Percentiles rank a stretch among this genome's conserved stretches.
phyloP scores from a whole-genome alignment of 1,284 basidiomycete species.

The Trametes hirsuta region DNA sequence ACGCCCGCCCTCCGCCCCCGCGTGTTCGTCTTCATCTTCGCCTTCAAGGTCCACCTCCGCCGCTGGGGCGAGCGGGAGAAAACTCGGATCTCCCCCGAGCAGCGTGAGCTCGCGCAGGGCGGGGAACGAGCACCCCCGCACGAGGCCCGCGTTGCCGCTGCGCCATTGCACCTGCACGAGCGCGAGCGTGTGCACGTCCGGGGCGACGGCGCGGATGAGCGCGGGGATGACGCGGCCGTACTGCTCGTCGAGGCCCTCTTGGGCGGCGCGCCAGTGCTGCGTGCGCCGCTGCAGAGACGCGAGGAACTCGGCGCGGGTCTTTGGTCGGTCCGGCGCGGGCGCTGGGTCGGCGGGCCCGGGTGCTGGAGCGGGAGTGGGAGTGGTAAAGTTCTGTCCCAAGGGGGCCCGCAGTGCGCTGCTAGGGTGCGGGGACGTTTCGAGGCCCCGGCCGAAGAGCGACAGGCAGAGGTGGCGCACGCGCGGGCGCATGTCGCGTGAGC shows the following conservation, averaged over 20 bases:
- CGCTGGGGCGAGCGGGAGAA: conserved; percentile 16
- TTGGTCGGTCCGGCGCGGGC: neutral
- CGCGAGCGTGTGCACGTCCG: conserved; percentile 17
- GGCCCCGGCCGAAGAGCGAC: conserved; percentile 17
- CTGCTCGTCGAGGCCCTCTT: conserved; percentile 18
- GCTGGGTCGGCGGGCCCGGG: neutral
- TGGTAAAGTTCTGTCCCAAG: too few species aligned
- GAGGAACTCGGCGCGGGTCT: conserved; percentile 17
- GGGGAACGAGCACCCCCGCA: conserved; percentile 15
- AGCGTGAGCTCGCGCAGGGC: conserved; percentile 19
- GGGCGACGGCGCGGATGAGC: conserved; percentile 18
- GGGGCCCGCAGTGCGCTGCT: too few species aligned
- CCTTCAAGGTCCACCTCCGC: neutral
- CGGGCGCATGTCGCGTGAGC: conserved; percentile 14
- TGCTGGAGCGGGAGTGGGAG: neutral
- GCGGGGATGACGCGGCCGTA: conserved; percentile 19
- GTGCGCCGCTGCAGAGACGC: conserved; percentile 16
- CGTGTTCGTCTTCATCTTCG: neutral
- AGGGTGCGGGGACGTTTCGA: neutral
- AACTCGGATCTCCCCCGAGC: conserved; percentile 22
- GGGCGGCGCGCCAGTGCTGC: conserved; percentile 13
- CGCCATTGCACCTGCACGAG: conserved; percentile 23
- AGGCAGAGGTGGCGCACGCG: conserved; percentile 25
- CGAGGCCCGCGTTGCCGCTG: conserved; percentile 3
- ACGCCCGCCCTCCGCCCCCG: neutral